Base-by-base conservation (phyloP, 2,329 filamentous ascomycete species). In the Elsinoe fawcettii region DNA sequence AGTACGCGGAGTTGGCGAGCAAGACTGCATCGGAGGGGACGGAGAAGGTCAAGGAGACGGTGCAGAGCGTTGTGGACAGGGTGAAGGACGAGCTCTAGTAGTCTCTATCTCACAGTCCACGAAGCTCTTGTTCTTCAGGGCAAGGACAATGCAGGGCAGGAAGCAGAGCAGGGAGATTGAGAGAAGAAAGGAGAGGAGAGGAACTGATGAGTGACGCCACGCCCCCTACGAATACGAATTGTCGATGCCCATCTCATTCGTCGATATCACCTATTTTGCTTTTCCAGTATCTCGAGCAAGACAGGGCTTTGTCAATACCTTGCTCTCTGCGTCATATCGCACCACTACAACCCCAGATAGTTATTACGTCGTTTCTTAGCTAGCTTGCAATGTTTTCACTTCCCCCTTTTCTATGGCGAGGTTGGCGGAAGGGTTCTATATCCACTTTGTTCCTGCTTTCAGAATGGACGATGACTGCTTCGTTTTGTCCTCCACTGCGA, bases 1-100 rank as follows among this genome's bases (percentile, higher is more conserved):
- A 39, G 16, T 47, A 47, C 36, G 54, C 41, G 11, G 27, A 39
- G 23, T 23, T 47, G 37, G 54, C 54, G 18, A 49, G 43, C 16
- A 36, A 37, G 23, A 46, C 41, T 9, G 41, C 41, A 8, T 9
- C 16, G 23, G 37, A 47, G 11, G 54, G 54, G 14, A 49, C 54
- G 9, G 41, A 46, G 14, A 34, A 16, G 3, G 54, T 56, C 14
- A 56, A 30, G 16, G 54, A 56, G 30, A 37, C 41, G 30, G 54
- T 46, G 9, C 22, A 32, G 9, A 56, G 54, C 20, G 54, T 49
- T n/a, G 54, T 46, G n/a, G 41, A 46, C 16, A 43, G 54, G 37
- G 54, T 56, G 14, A 56, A 49, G 41, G 54, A 56, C 22, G 54
- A 56, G 43, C 43, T 56, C n/a, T 56, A 25, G 23, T 53, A 11